Evolutionary conservation across 2,329 filamentous ascomycete species (phyloP), one percentile per base, ranked within the genome.

Genomic region (Aspergillus texensis): DNA sequence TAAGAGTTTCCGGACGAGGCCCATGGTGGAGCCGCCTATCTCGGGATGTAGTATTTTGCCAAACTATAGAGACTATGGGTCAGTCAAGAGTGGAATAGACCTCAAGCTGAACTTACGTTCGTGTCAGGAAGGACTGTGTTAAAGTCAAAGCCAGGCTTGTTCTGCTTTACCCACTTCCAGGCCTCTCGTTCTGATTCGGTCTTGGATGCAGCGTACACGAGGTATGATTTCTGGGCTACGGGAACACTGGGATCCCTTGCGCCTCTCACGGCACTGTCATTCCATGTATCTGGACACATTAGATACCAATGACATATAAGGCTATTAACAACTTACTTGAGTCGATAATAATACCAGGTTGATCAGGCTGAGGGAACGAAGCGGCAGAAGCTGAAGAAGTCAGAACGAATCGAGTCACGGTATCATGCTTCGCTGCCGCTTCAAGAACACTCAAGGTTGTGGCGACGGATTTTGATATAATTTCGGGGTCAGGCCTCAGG

Each of bases 131-230:
- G 56, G 8, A 77, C 68, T 0, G 78, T 71, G 59, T 84, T 83
- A 21, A 82, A 75, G 6, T 77, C 75, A 64, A 85, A 85, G 0
- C 60, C 36, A 0, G 81, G 79, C 16, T 80, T 78, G 11, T 80
- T 75, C 50, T 82, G 77, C 48, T 77, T 68, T 26, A 82, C 69
- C 68, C 79, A 85, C 46, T 79, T 78, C 81, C 82, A 84, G 14
- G 82, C 70, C 8, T 77, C 78, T 32, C 78, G 78, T 69, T 86
- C 84, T 0, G 75, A 77, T 63, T 81, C 76, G 0, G 76, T 79
- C 66, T 86, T 86, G 56, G 77, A 78, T 1, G 82, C 83, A 0
- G 75, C 72, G 30, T 71, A 69, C 6, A 71, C 61, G 9, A 46
- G 11, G 21, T 12, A 14, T 24, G 45, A 10, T 24, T 46, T 46